A percentile compares a stretch with the other conserved stretches of the same genome.
phyloP scores from a whole-genome alignment of 2,329 filamentous ascomycete species.

The Aspergillus sp. region DNA sequence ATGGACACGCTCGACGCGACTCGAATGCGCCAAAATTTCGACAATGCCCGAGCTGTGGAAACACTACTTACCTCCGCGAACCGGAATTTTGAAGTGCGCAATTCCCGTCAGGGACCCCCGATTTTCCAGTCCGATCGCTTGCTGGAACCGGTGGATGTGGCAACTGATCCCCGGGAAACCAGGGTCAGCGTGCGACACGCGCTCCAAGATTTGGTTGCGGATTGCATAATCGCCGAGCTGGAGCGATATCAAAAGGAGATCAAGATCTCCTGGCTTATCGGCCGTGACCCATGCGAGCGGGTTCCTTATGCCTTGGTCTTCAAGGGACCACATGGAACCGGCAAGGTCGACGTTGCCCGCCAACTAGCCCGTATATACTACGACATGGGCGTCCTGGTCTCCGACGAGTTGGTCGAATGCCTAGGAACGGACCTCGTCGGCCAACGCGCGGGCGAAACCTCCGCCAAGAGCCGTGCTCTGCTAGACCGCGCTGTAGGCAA shows the following conservation, averaged over 20 bases:
- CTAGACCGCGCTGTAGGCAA: slow-evolving; percentile 9
- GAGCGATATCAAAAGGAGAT: slow-evolving; percentile 14
- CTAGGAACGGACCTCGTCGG: slow-evolving; percentile 10
- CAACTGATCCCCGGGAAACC: not conserved
- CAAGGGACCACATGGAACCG: slow-evolving; percentile 13
- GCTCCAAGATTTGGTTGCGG: slow-evolving; percentile 7
- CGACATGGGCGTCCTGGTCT: slow-evolving; percentile 13
- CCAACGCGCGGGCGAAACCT: slow-evolving; percentile 2
- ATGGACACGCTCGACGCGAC: slow-evolving; percentile 10
- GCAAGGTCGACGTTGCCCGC: slow-evolving; percentile 10
- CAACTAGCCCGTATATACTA: slow-evolving; percentile 13
- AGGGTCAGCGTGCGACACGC: not conserved
- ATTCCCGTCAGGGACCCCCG: not conserved
- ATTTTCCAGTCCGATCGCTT: slow-evolving; percentile 3
- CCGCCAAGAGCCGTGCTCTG: slow-evolving; percentile 6
- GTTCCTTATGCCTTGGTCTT: slow-evolving; percentile 13
- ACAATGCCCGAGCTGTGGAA: slow-evolving; percentile 11
- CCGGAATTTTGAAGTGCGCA: slow-evolving; percentile 9
- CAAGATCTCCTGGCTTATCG: slow-evolving; percentile 13
- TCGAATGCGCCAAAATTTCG: slow-evolving; percentile 14
- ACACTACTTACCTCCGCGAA: slow-evolving; percentile 12
- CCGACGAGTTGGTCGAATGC: slow-evolving; percentile 8
- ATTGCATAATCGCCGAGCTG: slow-evolving; percentile 11
- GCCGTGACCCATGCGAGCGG: slow-evolving; percentile 7
- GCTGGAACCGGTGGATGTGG: slow-evolving; percentile 10